Base-by-base conservation (phyloP, 768 basidiomycete species). In the Podaxis mareebaensis region DNA sequence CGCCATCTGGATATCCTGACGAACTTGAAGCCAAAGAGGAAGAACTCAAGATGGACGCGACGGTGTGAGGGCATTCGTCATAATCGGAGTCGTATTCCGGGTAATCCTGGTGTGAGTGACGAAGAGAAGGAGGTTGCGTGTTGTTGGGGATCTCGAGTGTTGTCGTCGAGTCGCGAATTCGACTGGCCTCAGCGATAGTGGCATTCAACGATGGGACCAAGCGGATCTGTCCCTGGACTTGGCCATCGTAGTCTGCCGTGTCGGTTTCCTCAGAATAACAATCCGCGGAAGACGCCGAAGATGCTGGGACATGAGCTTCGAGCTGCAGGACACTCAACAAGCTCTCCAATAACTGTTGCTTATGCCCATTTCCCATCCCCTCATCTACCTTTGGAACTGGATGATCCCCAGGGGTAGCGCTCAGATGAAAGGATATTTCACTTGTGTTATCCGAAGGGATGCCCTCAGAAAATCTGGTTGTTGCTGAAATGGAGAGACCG, bases 41-140 rank as follows among this genome's bases (percentile, higher is more conserved):
- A 12, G 57, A 60, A 39, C 24, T 26, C 12, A 26, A 12, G 22
- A 39, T 39, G 48, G 59, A 60, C 36, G 36, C 13, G 3, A 22
- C 28, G 28, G 17, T 24, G 13, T 39, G 8, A 13, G 60, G 17
- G 15, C 33, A 38, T 12, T 8, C 38, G 15, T 61, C 60, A n/a
- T n/a, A 39, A 11, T 28, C 38, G 1, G 60, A 53, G 42, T 61
- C 60, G 26, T 42, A 61, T 30, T 61, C 52, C 7, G 60, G 60
- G 22, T 53, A 33, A 15, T 15, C 42, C 17, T 49, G 28, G 44
- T 20, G 24, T 8, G 24, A 58, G 10, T 13, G n/a, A 10, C 3
- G 30, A 22, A 2, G 42, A 17, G 46, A n/a, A 11, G 33, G 17
- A 6, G 33, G n/a, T 10, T 53, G 39, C 38, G 38, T 26, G 26